Percentiles rank a stretch among this genome's conserved stretches.
Conservation (phyloP, 176 grass and related monocot species). For the Secale cereale region DNA sequence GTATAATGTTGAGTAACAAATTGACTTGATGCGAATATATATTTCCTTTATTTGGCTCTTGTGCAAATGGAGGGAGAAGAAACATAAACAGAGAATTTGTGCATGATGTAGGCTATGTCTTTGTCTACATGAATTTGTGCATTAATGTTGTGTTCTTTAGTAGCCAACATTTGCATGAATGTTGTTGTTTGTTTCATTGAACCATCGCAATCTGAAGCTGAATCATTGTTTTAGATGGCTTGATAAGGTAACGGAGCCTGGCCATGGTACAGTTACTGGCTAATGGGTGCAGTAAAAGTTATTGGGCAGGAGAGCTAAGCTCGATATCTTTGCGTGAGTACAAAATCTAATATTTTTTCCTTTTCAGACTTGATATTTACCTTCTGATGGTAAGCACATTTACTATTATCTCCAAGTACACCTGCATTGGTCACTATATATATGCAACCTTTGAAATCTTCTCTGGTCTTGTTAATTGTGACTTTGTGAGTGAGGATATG, state of each 20-base stretch:
- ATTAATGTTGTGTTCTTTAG: background rate
- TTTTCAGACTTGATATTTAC: background rate
- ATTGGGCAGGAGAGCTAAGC: background rate
- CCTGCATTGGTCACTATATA: background rate
- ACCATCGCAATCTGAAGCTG: background rate
- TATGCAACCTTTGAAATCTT: background rate
- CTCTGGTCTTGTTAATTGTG: background rate
- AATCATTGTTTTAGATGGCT: background rate
- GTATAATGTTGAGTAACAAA: background rate
- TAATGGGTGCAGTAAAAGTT: background rate
- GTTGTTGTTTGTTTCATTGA: background rate
- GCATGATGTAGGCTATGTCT: background rate
- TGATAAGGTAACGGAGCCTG: background rate
- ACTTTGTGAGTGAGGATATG: too few species aligned
- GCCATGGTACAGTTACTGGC: background rate
- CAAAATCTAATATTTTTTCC: background rate
- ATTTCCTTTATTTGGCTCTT: constrained; percentile 1
- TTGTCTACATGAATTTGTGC: background rate
- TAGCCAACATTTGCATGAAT: background rate
- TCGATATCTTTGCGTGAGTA: background rate
- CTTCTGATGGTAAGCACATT: background rate
- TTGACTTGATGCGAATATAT: background rate
- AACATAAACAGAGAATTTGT: background rate
- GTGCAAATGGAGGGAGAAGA: background rate
- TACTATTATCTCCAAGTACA: background rate